phyloP scores from a whole-genome alignment of 805 yeast genomes.

The Sugiyamaella smithiae region DNA sequence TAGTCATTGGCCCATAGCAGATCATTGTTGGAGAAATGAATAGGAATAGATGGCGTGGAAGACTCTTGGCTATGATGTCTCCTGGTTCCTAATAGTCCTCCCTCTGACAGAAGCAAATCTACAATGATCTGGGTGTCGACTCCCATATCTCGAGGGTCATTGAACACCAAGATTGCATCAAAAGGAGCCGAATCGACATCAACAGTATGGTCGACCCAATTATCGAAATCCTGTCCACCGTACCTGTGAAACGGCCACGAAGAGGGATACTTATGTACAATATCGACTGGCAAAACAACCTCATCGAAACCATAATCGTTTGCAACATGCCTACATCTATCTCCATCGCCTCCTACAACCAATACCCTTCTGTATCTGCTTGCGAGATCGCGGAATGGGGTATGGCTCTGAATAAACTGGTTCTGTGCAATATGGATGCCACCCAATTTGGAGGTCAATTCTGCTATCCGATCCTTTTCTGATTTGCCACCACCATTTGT shows the following conservation, averaged over 20 bases:
- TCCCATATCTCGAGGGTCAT: conserved; percentile 87
- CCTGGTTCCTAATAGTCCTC: conserved; percentile 63
- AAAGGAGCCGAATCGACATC: conserved; percentile 39
- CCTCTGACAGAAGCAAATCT: conserved; percentile 63
- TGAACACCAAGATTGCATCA: conserved; percentile 79
- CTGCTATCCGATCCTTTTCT: conserved; percentile 59
- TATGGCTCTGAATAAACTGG: conserved; percentile 83
- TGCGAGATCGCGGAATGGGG: conserved; percentile 69
- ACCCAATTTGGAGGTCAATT: conserved; percentile 46
- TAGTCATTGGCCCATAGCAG: conserved; percentile 86
- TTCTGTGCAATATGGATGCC: conserved; percentile 44
- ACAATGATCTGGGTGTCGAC: conserved; percentile 75
- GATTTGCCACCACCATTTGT: conserved; percentile 89
- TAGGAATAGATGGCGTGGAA: conserved; percentile 58
- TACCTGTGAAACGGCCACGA: conserved; percentile 70
- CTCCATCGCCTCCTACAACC: conserved; percentile 80
- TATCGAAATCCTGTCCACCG: conserved; percentile 43
- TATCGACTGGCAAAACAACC: conserved; percentile 71
- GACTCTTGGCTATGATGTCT: conserved; percentile 31
- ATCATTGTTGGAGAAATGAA: conserved; percentile 79
- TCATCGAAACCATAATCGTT: conserved; percentile 70
- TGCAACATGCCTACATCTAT: conserved; percentile 71
- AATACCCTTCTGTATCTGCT: conserved; percentile 57
- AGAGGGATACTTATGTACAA: conserved; percentile 51
- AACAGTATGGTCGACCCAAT: conserved; percentile 39